These are phyloP conservation scores for Colletotrichum noveboracense DNA, from an alignment of 2,329 filamentous ascomycete species.

Conservation along the genomic window DNA sequence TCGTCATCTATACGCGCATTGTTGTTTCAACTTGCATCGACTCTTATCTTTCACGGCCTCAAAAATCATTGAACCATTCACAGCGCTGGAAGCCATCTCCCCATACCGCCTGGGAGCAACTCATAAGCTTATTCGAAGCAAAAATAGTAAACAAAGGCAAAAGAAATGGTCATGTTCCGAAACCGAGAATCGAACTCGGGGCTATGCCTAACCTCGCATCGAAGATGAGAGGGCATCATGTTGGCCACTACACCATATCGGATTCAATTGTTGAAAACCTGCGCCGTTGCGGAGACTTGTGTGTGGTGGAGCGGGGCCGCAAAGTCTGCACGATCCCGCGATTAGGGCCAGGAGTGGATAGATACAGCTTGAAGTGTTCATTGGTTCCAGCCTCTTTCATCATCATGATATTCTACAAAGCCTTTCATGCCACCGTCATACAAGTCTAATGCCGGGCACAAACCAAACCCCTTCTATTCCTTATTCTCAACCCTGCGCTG, in stretches of 20 bases:
- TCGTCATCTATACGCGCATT: no score
- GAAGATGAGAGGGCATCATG: background rate
- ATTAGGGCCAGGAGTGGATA: background rate
- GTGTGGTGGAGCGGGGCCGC: background rate
- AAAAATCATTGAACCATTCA: rapidly evolving
- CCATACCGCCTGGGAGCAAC: no score
- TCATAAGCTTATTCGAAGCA: no score
- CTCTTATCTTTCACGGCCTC: no score
- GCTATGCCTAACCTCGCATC: constrained; percentile 1
- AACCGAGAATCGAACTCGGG: constrained; percentile 10
- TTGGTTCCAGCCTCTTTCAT: background rate
- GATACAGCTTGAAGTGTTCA: background rate
- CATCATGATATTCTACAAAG: background rate
- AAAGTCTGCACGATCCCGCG: background rate
- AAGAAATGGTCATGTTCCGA: background rate
- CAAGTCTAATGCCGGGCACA: background rate
- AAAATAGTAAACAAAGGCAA: background rate
- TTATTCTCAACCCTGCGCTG: constrained; percentile 70
- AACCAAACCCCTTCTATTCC: constrained; percentile 33
- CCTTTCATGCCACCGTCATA: background rate
- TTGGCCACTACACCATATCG: constrained; percentile 12
- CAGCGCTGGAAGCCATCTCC: no score
- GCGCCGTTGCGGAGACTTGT: background rate
- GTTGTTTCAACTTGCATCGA: no score
- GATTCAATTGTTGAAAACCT: background rate